Evolutionary conservation across 2,329 filamentous ascomycete genomes (phyloP), one percentile per base, ranked within the genome.

Genomic region (Colletotrichum sp.): DNA sequence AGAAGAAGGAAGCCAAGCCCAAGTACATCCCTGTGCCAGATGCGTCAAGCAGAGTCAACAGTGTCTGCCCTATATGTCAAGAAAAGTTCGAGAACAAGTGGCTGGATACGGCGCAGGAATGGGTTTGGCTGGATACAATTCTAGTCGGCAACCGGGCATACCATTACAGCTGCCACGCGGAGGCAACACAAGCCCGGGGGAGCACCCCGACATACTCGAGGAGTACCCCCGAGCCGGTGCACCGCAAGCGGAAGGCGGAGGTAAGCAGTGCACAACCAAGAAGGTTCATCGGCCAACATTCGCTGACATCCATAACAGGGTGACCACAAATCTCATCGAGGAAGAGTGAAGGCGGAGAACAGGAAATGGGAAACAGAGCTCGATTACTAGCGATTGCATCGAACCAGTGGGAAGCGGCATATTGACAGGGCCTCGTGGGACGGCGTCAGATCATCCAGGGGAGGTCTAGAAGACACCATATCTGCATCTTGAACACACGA

Each of bases 1-100:
- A 78, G 78, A 76, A 71, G 60, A 84, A 76, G 82, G 85, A 70
- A 83, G 88, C 78, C 44, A 90, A 91, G 72, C 83, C 84, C 28
- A 91, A 93, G 80, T 98, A 95, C 83, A 94, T 99, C 15, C 92
- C 93, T 4, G 96, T 97, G 2, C 97, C 96, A 0, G 94, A 96
- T 67, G 94, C 96, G 78, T 90, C 92, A 21, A 90, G 92, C 30
- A 89, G 94, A 30, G 91, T 93, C 75, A 96, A 95, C 82, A 94
- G 92, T 18, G 90, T 94, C 2, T 99, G 97, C 81, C 95, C 96
- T 3, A 98, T 99, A 80, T 99, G 97, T 84, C 96, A 98, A 84
- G 97, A 99, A 83, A 94, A 94, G 79, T 99, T 99, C 80, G 94
- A 98, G 85, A 95, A 95, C 79, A 94, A 94, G 78, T 99, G 96